Evolutionary conservation across 805 yeast species (phyloP), one percentile per base, ranked within the genome.

Genomic region (Komagataella phaffii): DNA sequence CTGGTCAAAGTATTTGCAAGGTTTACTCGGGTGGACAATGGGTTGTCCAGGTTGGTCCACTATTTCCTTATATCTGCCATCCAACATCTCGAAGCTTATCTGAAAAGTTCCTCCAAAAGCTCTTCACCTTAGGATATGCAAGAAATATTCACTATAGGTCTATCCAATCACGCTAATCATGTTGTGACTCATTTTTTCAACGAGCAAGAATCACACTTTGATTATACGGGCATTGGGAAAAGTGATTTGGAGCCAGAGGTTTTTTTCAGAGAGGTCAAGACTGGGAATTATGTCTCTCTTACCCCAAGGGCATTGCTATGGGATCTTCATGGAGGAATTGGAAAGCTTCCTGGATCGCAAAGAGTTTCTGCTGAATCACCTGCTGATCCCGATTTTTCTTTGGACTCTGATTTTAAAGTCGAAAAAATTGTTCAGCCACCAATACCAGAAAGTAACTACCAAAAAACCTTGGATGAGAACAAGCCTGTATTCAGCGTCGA

Each of bases 301-400:
- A 73, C 83, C n/a, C 98, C 99, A 1, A 68, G 98, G 52, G 79
- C 86, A 0, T 59, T 88, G 43, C 59, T 88, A n/a, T 88, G 90
- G 83, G 98, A 93, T 55, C 75, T 81, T 48, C 69, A 74, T 18
- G 83, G 85, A 49, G 96, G 96, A 0, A 77, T 74, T 59, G 96
- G 97, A 0, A 69, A 88, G 0, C 64, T 87, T 47, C 75, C 78
- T 1, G 73, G 71, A 52, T 74, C 65, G 59, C 84, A 80, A 51
- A 80, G 77, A 54, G 67, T 66, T 18, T 58, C 60, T 6, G 58
- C 56, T 1, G 50, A 60, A 3, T 10, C n/a, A 8, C n/a, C 40
- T 10, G 40, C 3, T 4, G 59, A 58, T 48, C 52, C 57, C 17
- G 53, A 54, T 18, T 47, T 19, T 48, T 19, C 53, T 45, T 46